Evolutionary conservation across 208 protist species (phyloP).

Genomic region (Strigomonas culicis): DNA sequence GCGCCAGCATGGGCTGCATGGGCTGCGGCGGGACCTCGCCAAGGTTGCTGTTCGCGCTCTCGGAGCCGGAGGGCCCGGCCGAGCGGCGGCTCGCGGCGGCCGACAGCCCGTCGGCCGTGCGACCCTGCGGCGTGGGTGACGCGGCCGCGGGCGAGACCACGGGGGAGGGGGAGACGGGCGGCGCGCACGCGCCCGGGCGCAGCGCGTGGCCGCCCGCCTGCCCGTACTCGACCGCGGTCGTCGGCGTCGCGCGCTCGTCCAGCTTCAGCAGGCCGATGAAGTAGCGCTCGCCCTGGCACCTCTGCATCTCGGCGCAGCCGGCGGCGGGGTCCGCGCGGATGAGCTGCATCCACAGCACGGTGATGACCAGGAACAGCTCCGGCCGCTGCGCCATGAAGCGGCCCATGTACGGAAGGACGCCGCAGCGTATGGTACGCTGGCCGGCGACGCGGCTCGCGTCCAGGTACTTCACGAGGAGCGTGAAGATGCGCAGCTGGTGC

Average conservation of each 20-base stretch:
- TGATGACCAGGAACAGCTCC: slow-evolving; percentile 72
- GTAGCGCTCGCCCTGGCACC: slow-evolving; percentile 54
- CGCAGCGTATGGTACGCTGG: slow-evolving; percentile 93
- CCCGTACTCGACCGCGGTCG: slow-evolving; percentile 76
- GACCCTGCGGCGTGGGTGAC: neutral
- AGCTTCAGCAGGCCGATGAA: slow-evolving; percentile 69
- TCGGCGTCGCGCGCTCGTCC: slow-evolving; percentile 81
- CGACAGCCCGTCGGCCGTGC: neutral
- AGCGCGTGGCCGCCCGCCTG: slow-evolving; percentile 26
- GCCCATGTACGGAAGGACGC: slow-evolving; percentile 97
- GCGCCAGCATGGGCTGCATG: slow-evolving; percentile 1
- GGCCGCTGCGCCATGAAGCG: slow-evolving; percentile 92
- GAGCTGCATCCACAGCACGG: slow-evolving; percentile 86
- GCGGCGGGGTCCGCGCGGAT: slow-evolving; percentile 52
- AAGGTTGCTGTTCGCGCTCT: neutral
- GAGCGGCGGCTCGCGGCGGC: no score
- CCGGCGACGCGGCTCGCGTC: slow-evolving; percentile 96
- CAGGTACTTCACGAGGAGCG: slow-evolving; percentile 95
- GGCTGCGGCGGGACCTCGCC: slow-evolving; percentile 8
- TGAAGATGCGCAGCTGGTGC: slow-evolving; percentile 94
- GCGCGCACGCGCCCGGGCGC: slow-evolving; percentile 3
- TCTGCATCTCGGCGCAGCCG: slow-evolving; percentile 56
- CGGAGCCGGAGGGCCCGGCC: neutral
- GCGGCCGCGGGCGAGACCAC: neutral
- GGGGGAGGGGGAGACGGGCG: neutral